Conservation (phyloP, 2,329 filamentous ascomycete species). For the Aspergillus fumigatus region DNA sequence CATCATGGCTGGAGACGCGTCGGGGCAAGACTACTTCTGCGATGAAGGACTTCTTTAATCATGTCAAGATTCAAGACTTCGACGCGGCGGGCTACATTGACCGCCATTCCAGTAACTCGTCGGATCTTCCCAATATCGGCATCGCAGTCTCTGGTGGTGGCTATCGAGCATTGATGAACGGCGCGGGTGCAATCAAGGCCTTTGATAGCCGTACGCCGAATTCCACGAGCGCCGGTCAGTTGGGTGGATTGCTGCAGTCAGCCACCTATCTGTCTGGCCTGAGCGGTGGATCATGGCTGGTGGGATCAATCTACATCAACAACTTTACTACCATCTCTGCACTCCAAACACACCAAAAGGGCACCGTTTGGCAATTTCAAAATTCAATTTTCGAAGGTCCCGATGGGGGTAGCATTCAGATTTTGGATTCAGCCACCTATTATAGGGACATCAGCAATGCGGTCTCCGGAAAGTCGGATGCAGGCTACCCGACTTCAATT, state of each 20-base stretch:
- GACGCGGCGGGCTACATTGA: constrained; percentile 71
- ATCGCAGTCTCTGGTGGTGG: constrained; percentile 81
- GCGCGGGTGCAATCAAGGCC: constrained; percentile 74
- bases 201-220: constrained; percentile 69
- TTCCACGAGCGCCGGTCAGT: constrained; percentile 59
- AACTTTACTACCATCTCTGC: constrained; percentile 68
- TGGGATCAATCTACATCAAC: constrained; percentile 73
- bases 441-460: constrained; percentile 56
- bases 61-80: constrained; percentile 71
- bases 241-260: constrained; percentile 77
- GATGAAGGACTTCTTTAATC: constrained; percentile 67
- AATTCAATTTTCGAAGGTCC: constrained; percentile 47
- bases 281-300: constrained; percentile 79
- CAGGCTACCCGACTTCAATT: constrained; percentile 64
- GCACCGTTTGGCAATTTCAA: constrained; percentile 26
- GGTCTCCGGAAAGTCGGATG: constrained; percentile 58
- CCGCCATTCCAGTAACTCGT: constrained; percentile 50
- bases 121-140: constrained; percentile 63
- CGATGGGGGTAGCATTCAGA: constrained; percentile 34
- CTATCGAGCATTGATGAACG: constrained; percentile 81
- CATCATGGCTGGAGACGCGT: constrained; percentile 67
- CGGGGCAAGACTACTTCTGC: constrained; percentile 68
- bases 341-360: constrained; percentile 21
- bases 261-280: constrained; percentile 78
- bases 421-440: constrained; percentile 53